phyloP scores from a whole-genome alignment of 805 yeast genomes.

The Metschnikowia drakensbergensis region DNA sequence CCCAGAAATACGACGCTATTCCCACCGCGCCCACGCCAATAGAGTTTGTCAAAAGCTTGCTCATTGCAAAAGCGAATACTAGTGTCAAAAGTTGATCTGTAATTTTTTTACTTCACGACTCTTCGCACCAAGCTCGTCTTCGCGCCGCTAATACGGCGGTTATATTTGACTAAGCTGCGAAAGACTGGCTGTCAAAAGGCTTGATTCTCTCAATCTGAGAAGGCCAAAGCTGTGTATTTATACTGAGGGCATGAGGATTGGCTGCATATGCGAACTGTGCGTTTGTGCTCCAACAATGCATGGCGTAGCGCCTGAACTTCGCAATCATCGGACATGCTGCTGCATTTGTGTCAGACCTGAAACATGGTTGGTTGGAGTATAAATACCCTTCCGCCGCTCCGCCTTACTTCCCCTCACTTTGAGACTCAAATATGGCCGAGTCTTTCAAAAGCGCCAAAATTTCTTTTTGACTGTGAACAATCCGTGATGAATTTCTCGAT shows the following conservation, averaged over 20 bases:
- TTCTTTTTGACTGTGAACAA: not conserved
- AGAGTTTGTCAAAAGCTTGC: slow-evolving; percentile 27
- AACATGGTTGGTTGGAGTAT: not conserved
- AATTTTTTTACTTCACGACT: not conserved
- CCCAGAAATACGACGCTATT: slow-evolving; percentile 40
- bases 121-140: not conserved
- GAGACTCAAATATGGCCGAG: no score
- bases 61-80: slow-evolving; percentile 14
- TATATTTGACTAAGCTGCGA: not conserved
- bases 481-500: not conserved
- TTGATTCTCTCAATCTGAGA: not conserved
- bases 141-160: not conserved
- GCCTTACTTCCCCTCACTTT: not conserved
- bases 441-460: not conserved
- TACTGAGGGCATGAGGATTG: not conserved
- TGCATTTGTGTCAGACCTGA: not conserved
- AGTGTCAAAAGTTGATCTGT: not conserved
- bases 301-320: not conserved
- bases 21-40: slow-evolving; percentile 39
- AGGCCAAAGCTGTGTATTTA: not conserved
- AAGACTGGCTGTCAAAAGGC: not conserved
- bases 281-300: not conserved
- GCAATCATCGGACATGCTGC: not conserved
- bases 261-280: not conserved
- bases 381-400: not conserved